Evolutionary conservation across 129 eudicot genomes (phyloP).

Genomic region (Logfia minima): DNA sequence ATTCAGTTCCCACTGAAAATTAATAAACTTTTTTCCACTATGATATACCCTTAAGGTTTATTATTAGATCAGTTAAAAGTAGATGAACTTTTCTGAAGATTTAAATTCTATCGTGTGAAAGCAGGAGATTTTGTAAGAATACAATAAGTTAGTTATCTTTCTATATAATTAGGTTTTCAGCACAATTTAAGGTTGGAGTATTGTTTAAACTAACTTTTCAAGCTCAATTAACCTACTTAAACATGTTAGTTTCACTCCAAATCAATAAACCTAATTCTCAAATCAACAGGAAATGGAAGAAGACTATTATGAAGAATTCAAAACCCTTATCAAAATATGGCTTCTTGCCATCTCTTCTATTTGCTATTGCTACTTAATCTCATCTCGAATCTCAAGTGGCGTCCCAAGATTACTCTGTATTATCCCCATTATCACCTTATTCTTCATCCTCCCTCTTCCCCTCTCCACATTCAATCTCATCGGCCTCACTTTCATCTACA

Average conservation of each 20-base stretch:
- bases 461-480: conserved; percentile 54
- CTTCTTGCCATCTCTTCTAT: conserved; percentile 21
- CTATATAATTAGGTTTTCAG: no score
- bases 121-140: no score
- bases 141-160: no score
- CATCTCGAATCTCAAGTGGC: conserved; percentile 38
- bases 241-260: not conserved
- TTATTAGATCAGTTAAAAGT: no score
- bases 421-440: conserved; percentile 41
- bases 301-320: not conserved
- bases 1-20: no score
- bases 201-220: no score
- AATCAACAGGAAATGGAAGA: not conserved
- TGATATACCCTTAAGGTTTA: no score
- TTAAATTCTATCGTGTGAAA: no score
- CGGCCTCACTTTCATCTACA: conserved; percentile 48
- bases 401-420: conserved; percentile 28
- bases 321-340: not conserved
- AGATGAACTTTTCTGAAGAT: no score
- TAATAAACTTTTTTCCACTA: no score
- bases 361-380: conserved; percentile 36
- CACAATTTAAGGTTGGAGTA: no score
- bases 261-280: not conserved
- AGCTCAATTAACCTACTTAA: no score
- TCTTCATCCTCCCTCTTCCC: conserved; percentile 45